These are phyloP conservation scores for Aspergillus haitiensis DNA, from an alignment of 495 filamentous ascomycete species.

Conservation along the genomic window DNA sequence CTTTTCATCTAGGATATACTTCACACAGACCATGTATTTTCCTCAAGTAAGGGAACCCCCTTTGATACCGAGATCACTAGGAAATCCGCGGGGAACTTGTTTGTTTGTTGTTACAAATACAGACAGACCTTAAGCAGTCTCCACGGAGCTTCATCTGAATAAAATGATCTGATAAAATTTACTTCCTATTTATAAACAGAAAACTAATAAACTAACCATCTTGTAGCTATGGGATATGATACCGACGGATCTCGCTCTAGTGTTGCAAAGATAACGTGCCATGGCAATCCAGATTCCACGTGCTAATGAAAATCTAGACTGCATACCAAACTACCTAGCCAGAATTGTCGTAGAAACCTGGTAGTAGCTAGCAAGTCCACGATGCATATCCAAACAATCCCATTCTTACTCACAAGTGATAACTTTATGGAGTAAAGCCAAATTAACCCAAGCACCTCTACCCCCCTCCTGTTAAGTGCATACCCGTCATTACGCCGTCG, in stretches of 20 bases:
- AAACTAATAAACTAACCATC: neutral
- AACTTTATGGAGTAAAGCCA: neutral
- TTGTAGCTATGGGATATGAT: neutral
- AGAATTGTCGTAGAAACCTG: neutral
- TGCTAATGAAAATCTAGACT: neutral
- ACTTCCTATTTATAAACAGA: neutral
- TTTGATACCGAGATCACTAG: neutral
- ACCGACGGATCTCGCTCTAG: neutral
- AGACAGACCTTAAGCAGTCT: constrained; percentile 15
- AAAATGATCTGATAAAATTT: neutral
- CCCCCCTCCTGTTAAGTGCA: neutral
- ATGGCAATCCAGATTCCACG: neutral
- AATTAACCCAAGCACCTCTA: neutral
- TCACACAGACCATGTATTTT: neutral
- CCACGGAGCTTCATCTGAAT: constrained; percentile 12
- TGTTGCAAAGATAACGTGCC: neutral
- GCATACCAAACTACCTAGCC: neutral
- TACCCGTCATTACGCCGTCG: neutral
- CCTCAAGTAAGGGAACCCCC: too few species aligned
- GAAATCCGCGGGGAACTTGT: constrained; percentile 12
- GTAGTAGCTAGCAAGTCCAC: neutral
- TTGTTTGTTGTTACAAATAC: constrained; percentile 14
- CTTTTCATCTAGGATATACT: neutral
- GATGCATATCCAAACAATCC: neutral
- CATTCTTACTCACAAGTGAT: neutral